Base-by-base conservation (phyloP, 2,329 filamentous ascomycete genomes). In the Torrubiella hemipterigena region DNA sequence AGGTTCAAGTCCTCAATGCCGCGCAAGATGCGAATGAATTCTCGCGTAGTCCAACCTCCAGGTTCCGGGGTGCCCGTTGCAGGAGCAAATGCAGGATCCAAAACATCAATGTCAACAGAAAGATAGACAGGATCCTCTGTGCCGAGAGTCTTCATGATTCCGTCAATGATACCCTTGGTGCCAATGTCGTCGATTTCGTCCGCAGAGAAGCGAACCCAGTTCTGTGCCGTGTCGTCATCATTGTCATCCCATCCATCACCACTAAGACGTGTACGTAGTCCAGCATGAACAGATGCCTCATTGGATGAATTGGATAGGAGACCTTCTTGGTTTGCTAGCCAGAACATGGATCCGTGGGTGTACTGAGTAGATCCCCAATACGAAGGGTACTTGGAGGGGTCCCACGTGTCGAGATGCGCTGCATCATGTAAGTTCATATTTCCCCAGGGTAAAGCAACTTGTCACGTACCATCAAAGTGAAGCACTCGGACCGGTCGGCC, bases 261-360 rank as follows among this genome's bases (percentile, higher is more conserved):
- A 0, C 71, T 73, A 3, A 93, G 61, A 2, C 84, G 68, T 0
- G 84, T 93, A 27, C 86, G 76, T 30, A 93, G 62, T 2, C 86
- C 86, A 0, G 83, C 86, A 52, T 94, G 86, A 6, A 91, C 82
- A 0, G 73, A 81, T 18, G 65, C 60, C 60, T 91, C 81, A 8
- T 30, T 23, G 12, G 34, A 30, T 20, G 49, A 41, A 52, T 89
- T 87, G 37, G 72, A 66, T 35, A 93, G 77, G 17, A 94, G 60
- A 0, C 82, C 83, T 52, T 93, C 86, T 18, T 77, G 75, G 29
- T 77, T 77, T 6, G 86, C 86, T 42, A 89, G 70, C 80, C 84
- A 89, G 65, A 93, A 93, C 77, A 93, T 91, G 42, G 74, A 83
- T 5, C 87, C 86, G 54, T 94, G 86, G 48, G 78, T 93, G 61